These are phyloP conservation scores for Tephrocybe sp. DNA, from an alignment of 768 basidiomycete species.

Conservation along the genomic window DNA sequence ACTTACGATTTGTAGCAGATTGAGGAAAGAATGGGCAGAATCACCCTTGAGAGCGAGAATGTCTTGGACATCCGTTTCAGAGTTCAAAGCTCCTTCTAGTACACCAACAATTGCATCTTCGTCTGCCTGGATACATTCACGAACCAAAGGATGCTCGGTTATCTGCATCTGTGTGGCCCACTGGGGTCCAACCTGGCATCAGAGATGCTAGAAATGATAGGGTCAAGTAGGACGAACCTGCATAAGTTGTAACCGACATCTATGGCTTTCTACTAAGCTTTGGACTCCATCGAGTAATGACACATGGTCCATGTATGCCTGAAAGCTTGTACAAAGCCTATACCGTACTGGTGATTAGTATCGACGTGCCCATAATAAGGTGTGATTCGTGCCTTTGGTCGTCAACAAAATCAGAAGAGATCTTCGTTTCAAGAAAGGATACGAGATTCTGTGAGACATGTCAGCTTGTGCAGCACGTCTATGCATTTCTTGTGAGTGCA, in stretches of 20 bases:
- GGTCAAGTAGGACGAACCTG: slow-evolving; percentile 8
- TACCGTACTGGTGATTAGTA: not conserved
- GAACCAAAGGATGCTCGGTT: slow-evolving; percentile 15
- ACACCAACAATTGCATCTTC: slow-evolving; percentile 15
- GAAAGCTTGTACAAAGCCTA: slow-evolving; percentile 15
- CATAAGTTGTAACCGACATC: slow-evolving; percentile 15
- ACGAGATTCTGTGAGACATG: slow-evolving; percentile 9
- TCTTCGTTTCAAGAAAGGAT: slow-evolving; percentile 15
- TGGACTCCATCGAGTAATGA: slow-evolving; percentile 9
- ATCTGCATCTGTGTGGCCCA: slow-evolving; percentile 14
- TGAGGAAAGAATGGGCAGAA: slow-evolving; percentile 17
- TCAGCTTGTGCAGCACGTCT: too few species aligned
- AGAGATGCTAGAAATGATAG: not conserved
- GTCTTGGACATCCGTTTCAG: slow-evolving; percentile 10
- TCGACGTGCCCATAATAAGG: not conserved
- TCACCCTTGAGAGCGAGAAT: slow-evolving; percentile 15
- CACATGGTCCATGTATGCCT: slow-evolving; percentile 15
- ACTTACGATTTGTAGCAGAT: slow-evolving; percentile 19
- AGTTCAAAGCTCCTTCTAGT: slow-evolving; percentile 15
- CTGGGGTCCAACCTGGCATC: not conserved
- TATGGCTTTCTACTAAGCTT: slow-evolving; percentile 17
- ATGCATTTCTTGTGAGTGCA: not conserved
- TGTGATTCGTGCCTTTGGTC: slow-evolving; percentile 11
- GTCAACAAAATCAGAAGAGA: slow-evolving; percentile 10
- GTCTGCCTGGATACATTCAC: slow-evolving; percentile 17